Base-by-base conservation (phyloP, 805 yeast genomes). In the Candida alai region DNA sequence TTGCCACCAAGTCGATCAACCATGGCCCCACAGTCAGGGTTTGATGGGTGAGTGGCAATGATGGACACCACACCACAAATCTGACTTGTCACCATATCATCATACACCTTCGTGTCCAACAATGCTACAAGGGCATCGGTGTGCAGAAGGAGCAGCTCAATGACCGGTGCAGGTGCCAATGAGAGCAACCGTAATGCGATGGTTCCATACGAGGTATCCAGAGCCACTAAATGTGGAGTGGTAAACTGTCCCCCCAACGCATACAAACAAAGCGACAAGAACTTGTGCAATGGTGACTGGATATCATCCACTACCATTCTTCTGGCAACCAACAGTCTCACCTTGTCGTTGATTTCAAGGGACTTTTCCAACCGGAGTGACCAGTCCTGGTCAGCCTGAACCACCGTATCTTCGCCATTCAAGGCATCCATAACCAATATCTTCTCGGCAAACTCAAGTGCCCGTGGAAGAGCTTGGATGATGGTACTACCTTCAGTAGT, bases 371-470 rank as follows among this genome's bases (percentile, higher is more conserved):
- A 47, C 47, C 90, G 68, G 0, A 73, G 58, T 3, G 65, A 60
- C 95, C 95, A 87, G 33, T 82, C 80, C 41, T 80, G 82, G 51
- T 87, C 95, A 15, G 70, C 60, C 0, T 74, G 74, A 30, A 85
- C 54, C 2, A 80, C 78, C 0, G 88, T 78, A 0, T 56, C 43
- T 11, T 68, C 60, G 0, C 64, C 74, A n/a, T 51, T 46, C 1
- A 76, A 58, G 0, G 93, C 74, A 41, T 83, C 74, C 73, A 84
- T 80, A 1, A 81, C 78, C 14, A 87, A 51, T 7, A 78, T 67
- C 37, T 77, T 75, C 18, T 80, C 65, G 0, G 69, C 54, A 51
- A 83, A 86, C 26, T 62, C 54, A 10, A 78, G 56, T 0, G 78
- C 78, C 7, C 61, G 43, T 15, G 35, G 32, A 5, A 74, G 39